Percentiles rank a stretch among this genome's conserved stretches.
Conservation (phyloP, 2,329 filamentous ascomycete species). For the Penicillium italicum region DNA sequence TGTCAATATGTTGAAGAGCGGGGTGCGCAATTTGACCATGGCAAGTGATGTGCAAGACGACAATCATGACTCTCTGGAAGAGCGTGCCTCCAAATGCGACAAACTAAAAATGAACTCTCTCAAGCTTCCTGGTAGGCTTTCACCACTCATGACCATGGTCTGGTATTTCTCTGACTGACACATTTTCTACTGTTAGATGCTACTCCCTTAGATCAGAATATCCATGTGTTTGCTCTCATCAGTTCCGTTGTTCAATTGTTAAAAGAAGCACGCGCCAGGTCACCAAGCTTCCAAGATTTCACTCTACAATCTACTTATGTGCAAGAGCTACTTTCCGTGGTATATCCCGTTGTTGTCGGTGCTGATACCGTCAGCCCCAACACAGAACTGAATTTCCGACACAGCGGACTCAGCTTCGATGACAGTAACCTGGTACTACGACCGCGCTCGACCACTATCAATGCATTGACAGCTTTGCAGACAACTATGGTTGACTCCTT, state of each 20-base stretch:
- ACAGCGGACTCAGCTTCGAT: conserved; percentile 77
- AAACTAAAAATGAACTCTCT: conserved; percentile 13
- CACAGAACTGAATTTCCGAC: conserved; percentile 79
- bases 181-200: conserved; percentile 1
- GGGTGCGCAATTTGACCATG: conserved; percentile 63
- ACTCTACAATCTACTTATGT: conserved; percentile 75
- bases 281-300: conserved; percentile 76
- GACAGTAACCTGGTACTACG: conserved; percentile 80
- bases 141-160: not conserved
- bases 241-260: conserved; percentile 76
- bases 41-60: conserved; percentile 52
- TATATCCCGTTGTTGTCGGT: conserved; percentile 86
- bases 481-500: conserved; percentile 60
- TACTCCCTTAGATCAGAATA: conserved; percentile 1
- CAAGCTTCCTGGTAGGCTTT: conserved; percentile 13
- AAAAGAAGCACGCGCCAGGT: conserved; percentile 72
- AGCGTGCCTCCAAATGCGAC: not conserved
- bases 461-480: conserved; percentile 61
- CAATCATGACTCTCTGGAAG: conserved; percentile 2
- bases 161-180: not conserved
- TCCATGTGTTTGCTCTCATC: conserved; percentile 52
- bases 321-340: conserved; percentile 69
- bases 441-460: conserved; percentile 60
- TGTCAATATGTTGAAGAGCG: conserved; percentile 80
- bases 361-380: conserved; percentile 78